Conservation (phyloP, 192 early-diverging fungal genomes). For the Coemansia sp. region DNA sequence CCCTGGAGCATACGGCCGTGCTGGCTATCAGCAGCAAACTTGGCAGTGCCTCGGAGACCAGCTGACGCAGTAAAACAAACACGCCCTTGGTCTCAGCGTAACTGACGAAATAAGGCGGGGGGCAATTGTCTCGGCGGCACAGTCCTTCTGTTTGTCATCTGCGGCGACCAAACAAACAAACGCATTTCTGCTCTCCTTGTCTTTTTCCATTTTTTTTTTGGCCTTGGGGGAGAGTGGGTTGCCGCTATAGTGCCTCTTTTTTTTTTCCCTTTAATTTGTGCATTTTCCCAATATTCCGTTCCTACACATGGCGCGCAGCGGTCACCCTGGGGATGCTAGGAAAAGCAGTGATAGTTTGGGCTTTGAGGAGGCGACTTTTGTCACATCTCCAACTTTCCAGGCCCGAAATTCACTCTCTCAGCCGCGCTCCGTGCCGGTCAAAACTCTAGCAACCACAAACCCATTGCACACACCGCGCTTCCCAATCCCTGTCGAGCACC, state of each 20-base stretch:
- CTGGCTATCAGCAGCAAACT: conserved; percentile 24
- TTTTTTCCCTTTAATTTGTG: neutral
- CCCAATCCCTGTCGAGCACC: conserved; percentile 16
- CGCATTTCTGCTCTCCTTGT: neutral
- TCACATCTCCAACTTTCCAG: conserved; percentile 12
- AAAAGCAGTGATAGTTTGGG: conserved; percentile 26
- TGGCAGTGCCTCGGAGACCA: neutral
- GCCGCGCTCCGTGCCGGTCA: neutral
- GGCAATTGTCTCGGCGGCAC: neutral
- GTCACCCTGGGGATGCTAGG: neutral
- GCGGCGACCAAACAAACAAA: neutral
- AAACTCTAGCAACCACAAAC: neutral
- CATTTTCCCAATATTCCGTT: neutral
- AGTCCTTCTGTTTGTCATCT: neutral
- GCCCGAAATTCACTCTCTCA: neutral
- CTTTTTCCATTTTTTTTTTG: neutral
- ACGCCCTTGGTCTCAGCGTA: neutral
- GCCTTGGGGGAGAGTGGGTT: neutral
- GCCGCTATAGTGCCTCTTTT: conserved; percentile 1
- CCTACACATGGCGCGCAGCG: neutral
- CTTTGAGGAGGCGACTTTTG: conserved; percentile 39
- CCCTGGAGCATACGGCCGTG: conserved; percentile 28
- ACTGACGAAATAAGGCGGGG: neutral
- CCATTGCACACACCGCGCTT: conserved; percentile 35
- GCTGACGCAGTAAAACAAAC: neutral